phyloP scores from a whole-genome alignment of 2,329 filamentous ascomycete species.

The Gaeumannomyces sp. region DNA sequence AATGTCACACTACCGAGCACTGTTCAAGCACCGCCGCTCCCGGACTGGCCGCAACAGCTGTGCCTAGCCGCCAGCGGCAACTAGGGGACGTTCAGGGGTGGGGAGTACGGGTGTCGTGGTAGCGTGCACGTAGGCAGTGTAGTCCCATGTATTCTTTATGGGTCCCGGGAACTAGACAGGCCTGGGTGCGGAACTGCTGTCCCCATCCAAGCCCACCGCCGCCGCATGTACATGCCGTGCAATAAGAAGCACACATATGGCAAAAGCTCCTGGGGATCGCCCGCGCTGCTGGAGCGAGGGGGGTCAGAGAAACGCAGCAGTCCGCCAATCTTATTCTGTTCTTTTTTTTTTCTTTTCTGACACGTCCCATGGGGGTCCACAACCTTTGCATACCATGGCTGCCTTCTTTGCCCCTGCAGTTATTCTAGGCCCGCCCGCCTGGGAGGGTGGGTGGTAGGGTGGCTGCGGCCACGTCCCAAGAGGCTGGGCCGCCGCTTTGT shows the following conservation, averaged over 20 bases:
- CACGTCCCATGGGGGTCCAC: constrained; percentile 22
- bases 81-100: too few species aligned
- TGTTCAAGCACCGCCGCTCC: too few species aligned
- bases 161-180: neutral
- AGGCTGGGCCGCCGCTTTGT: constrained; percentile 12
- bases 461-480: constrained; percentile 11
- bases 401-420: constrained; percentile 10
- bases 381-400: neutral
- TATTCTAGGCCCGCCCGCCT: neutral
- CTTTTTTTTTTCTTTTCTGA: constrained; percentile 20
- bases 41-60: too few species aligned
- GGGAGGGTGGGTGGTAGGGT: neutral
- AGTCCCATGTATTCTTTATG: neutral
- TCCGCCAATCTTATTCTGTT: neutral
- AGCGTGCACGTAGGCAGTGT: too few species aligned
- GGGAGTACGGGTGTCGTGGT: too few species aligned
- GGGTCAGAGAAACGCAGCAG: neutral
- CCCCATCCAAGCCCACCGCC: too few species aligned
- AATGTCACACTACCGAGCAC: too few species aligned
- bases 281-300: neutral
- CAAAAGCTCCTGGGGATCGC: neutral
- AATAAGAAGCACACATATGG: constrained; percentile 11
- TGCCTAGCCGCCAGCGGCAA: too few species aligned
- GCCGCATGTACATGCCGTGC: constrained; percentile 5
- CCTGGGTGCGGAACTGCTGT: too few species aligned